Evolutionary conservation across 306 rosid species (phyloP), one percentile per base, ranked within the genome.

Genomic region (Begonia masoniana): DNA sequence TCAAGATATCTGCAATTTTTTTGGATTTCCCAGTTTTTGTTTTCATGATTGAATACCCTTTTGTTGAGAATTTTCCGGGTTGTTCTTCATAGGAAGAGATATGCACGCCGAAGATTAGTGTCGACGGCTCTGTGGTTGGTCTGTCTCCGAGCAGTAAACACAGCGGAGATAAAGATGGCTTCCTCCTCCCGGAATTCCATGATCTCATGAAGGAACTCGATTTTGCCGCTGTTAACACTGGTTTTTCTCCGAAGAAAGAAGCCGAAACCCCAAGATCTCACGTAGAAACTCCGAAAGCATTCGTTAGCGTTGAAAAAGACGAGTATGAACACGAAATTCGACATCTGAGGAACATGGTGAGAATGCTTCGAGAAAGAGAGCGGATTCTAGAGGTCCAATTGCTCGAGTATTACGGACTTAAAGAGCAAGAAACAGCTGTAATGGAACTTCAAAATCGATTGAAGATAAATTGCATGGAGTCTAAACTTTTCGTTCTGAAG

Each of bases 371-470:
- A 66, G 96, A 86, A 69, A 81, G 93, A 71, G 96, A 92, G 73
- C 59, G 66, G 55, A 65, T 47, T 56, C 93, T 85, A 4, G 96
- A 92, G 75, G 68, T 77, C 49, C 87, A 86, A 69, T 61, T 92
- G 54, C 95, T 83, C 0, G 96, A 86, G 71, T 83, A 79, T 47
- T 81, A 83, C 43, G 99, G 99, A 45, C 76, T 86, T 15, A 81
- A 67, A 70, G 96, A 92, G 76, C 88, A 92, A 73, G 94, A 83
- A 71, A 59, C 80, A 47, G 80, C 80, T 9, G 82, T 81, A 13
- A 75, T 77, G 81, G 99, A 92, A 71, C 93, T 92, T 47, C 87
- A 72, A 64, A 92, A 81, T 35, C 64, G 88, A 57, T 72, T 92
- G 73, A 81, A 77, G 74, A 64, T 92, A 61, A 83, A 77, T 51